phyloP scores from a whole-genome alignment of 495 filamentous ascomycete genomes.

The Penicillium turbatum region DNA sequence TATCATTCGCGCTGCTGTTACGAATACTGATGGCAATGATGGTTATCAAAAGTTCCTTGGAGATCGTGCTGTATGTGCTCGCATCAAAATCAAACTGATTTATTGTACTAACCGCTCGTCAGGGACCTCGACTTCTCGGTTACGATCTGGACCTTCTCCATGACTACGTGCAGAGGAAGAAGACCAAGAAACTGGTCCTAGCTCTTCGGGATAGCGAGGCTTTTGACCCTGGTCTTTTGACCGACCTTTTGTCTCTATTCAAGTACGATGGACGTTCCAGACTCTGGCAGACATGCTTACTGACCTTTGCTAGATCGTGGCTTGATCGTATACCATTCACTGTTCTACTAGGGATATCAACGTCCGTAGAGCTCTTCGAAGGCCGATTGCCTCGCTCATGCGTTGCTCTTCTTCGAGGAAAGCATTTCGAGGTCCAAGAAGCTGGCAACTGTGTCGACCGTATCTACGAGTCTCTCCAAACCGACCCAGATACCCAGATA shows the following conservation, averaged over 20 bases:
- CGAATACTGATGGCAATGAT: slow-evolving; percentile 48
- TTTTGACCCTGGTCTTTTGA: slow-evolving; percentile 75
- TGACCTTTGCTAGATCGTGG: slow-evolving; percentile 63
- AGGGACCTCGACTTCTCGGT: slow-evolving; percentile 72
- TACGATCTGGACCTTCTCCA: slow-evolving; percentile 86
- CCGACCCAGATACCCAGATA: slow-evolving; percentile 48
- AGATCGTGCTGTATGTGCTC: slow-evolving; percentile 49
- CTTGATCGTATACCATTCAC: slow-evolving; percentile 84
- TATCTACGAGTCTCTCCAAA: slow-evolving; percentile 68
- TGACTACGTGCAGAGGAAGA: slow-evolving; percentile 54
- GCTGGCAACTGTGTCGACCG: slow-evolving; percentile 70
- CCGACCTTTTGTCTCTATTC: slow-evolving; percentile 73
- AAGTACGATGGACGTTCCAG: slow-evolving; percentile 47
- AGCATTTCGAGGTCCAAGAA: slow-evolving; percentile 79
- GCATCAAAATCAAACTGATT: background rate
- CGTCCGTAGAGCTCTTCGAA: slow-evolving; percentile 85
- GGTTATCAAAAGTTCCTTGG: slow-evolving; percentile 43
- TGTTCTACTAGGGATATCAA: slow-evolving; percentile 82
- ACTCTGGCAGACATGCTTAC: background rate
- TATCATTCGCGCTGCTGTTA: slow-evolving; percentile 67
- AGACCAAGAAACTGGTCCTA: slow-evolving; percentile 61
- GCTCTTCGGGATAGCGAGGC: slow-evolving; percentile 89
- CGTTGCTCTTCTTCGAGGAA: slow-evolving; percentile 65
- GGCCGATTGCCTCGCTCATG: slow-evolving; percentile 73
- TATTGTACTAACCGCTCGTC: slow-evolving; percentile 15